Conservation (phyloP, 73 alveolate species). For the Paramecium tetraurelia region DNA sequence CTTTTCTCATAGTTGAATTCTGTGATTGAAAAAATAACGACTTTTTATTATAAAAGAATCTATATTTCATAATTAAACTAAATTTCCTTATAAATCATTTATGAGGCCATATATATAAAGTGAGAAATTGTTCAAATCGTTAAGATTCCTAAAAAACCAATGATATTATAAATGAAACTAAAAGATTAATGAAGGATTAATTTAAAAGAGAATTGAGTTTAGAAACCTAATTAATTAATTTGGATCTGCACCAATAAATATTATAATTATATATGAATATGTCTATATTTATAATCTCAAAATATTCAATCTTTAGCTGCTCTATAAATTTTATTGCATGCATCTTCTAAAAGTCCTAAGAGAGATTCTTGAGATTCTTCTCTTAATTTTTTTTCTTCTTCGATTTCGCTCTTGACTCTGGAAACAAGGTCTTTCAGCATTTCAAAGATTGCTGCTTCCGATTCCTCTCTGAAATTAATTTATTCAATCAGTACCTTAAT, state of each 20-base stretch:
- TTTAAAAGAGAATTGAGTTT: too few relatives aligned
- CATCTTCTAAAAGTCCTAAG: constrained; percentile 89
- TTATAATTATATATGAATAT: background rate
- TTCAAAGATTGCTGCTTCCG: constrained; percentile 91
- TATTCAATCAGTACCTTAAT: background rate
- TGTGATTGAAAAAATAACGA: background rate
- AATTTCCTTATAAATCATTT: too few relatives aligned
- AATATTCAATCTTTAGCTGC: constrained; percentile 56
- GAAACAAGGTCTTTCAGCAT: constrained; percentile 85
- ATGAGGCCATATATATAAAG: too few relatives aligned
- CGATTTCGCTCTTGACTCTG: constrained; percentile 88
- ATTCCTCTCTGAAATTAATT: constrained; percentile 79
- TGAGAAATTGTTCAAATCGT: too few relatives aligned
- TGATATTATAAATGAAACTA: too few relatives aligned
- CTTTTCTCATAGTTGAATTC: background rate
- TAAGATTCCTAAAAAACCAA: too few relatives aligned
- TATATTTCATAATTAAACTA: too few relatives aligned
- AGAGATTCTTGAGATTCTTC: constrained; percentile 93
- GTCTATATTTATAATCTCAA: background rate
- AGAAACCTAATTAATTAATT: background rate
- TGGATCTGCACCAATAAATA: background rate
- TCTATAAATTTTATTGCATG: constrained; percentile 81
- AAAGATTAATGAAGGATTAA: too few relatives aligned
- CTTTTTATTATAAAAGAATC: too few relatives aligned
- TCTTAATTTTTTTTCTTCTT: constrained; percentile 89